Evolutionary conservation across 768 basidiomycete genomes (phyloP), one percentile per base, ranked within the genome.

Genomic region (Leccinum fibrillosum): DNA sequence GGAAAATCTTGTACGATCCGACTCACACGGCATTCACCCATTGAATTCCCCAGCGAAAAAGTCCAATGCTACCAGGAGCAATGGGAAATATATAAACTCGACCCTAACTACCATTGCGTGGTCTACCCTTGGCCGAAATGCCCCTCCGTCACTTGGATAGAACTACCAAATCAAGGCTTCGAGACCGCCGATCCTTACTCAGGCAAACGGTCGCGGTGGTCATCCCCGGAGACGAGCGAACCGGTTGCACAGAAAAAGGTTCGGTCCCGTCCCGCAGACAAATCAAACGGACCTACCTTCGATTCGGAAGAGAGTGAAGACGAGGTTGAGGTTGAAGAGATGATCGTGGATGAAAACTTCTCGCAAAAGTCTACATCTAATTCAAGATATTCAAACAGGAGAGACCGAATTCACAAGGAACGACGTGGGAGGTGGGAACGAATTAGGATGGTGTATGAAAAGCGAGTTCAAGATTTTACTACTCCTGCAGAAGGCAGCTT

Each of bases 31-130:
- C 49, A 53, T 56, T 62, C 56, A 64, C 60, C 51, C 1, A 51
- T 61, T 47, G 26, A 63, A 59, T 58, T 55, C 59, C 39, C 25
- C 60, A 86, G 86, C 10, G 73, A 81, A 71, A 67, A 70, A 1
- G 71, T 81, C 53, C 69, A 80, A 57, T 81, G 81, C 66, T 80
- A 82, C 19, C 87, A 88, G 68, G 88, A 92, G 35, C 89, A 91
- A 69, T 92, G 90, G 90, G 90, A 92, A 60, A 85, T 92, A 28
- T 86, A 91, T 74, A 92, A 91, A 67, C 78, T 92, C 8, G 90
- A 92, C 66, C 84, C 86, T 3, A 70, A 72, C n/a, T 92, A 92
- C 62, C 80, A 82, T 23, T 92, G 90, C 66, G 71, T 75, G 57
- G 83, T 90, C 9, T 79, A 73, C 32, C 68, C 69, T 34, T 72